A percentile compares a stretch with the other conserved stretches of the same genome.
phyloP scores from a whole-genome alignment of 495 filamentous ascomycete species.

The Margaritispora aquatica region DNA sequence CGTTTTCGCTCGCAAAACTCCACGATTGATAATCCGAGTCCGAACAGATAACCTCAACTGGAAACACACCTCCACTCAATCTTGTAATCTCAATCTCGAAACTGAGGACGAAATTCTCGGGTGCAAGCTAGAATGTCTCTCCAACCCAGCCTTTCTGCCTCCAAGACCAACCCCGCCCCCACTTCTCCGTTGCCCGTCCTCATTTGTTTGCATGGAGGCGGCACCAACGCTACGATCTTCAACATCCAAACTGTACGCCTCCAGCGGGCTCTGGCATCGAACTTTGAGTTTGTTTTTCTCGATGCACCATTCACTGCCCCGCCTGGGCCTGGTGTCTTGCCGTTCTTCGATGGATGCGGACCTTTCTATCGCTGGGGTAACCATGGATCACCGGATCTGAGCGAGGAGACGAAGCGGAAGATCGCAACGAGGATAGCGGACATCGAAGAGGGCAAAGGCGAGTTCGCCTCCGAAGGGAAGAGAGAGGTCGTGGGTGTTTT shows the following conservation, averaged over 20 bases:
- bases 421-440: neutral
- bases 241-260: slow-evolving; percentile 50
- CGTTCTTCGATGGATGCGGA: slow-evolving; percentile 28
- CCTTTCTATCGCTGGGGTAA: slow-evolving; percentile 27
- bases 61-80: too few species aligned
- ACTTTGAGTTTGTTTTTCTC: slow-evolving; percentile 30
- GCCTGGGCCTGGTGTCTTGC: slow-evolving; percentile 31
- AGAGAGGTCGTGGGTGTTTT: slow-evolving; percentile 37
- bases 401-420: slow-evolving; percentile 5
- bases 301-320: slow-evolving; percentile 25
- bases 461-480: neutral
- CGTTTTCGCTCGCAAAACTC: too few species aligned
- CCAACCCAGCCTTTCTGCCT: too few species aligned
- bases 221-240: slow-evolving; percentile 53
- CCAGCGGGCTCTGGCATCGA: slow-evolving; percentile 3
- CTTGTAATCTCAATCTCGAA: too few species aligned
- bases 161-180: neutral
- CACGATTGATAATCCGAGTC: too few species aligned
- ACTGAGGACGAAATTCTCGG: too few species aligned
- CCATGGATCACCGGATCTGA: neutral
- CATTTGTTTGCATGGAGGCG: slow-evolving; percentile 59
- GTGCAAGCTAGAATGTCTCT: neutral
- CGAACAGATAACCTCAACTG: too few species aligned
- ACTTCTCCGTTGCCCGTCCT: slow-evolving; percentile 26
- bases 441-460: neutral